Evolutionary conservation across 768 basidiomycete species (phyloP), one percentile per base, ranked within the genome.

Genomic region (Hypholoma fasciculare): DNA sequence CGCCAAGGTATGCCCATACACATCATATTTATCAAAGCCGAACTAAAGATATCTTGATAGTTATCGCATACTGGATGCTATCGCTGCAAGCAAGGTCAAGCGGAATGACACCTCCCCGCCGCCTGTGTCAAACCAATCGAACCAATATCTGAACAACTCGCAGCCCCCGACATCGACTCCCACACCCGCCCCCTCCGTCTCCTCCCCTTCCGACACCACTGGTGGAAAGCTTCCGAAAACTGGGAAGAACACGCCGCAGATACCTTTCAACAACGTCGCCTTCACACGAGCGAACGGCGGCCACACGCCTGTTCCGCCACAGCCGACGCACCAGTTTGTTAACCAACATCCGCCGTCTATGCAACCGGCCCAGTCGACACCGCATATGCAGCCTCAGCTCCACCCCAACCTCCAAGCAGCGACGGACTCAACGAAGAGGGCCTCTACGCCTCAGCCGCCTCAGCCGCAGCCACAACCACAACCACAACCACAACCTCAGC

Each of bases 21-120:
- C 56, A 30, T 16, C 40, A 36, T 30, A 42, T 48, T 14, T 27
- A 43, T 37, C 30, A 12, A 39, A 17, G 14, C 53, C 48, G 13
- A 44, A 43, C 43, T 58, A 13, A 20, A 20, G 26, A 19, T 53
- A 54, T 47, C 44, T 62, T 56, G 19, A 34, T 27, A 89, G 87
- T 55, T 89, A 84, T 67, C 75, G 78, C 34, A 76, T 89, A 62
- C 63, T 89, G 72, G 87, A 89, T 16, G 71, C 77, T 37, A 69
- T 82, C 44, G 71, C 72, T 27, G 59, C 67, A 27, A 67, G 40
- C 61, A 68, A 50, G 69, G 71, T 63, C 62, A 69, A 55, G 59
- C 65, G 56, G 67, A 71, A 63, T 38, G 52, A 60, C 52, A 61
- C 58, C 13, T 67, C 72, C 42, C 64, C 71, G 36, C 67, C 72